A percentile compares a stretch with the other conserved stretches of the same genome.
Evolutionary conservation across 768 basidiomycete species (phyloP).

Genomic region (Hericium rajendrae): DNA sequence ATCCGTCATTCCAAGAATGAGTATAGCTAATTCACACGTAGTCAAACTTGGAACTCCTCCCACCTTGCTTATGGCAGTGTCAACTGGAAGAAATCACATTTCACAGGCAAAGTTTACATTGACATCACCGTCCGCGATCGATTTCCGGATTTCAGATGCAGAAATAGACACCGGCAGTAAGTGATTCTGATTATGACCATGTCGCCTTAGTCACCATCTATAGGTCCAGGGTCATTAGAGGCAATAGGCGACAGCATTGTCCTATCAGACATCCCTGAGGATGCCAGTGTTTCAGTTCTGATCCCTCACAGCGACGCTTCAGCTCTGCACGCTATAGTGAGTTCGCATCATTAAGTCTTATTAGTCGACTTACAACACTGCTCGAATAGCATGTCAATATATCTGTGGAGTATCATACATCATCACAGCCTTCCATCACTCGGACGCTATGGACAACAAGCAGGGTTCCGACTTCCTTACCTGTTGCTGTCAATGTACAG

Average conservation of each 20-base stretch:
- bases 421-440: conserved; percentile 36
- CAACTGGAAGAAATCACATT: conserved; percentile 62
- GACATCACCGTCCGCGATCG: conserved; percentile 41
- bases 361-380: not conserved
- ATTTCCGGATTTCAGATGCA: conserved; percentile 36
- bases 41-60: conserved; percentile 59
- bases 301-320: conserved; percentile 64
- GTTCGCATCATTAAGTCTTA: conserved; percentile 13
- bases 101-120: conserved; percentile 43
- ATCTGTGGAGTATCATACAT: conserved; percentile 59
- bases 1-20: conserved; percentile 4
- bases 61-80: conserved; percentile 45
- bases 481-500: conserved; percentile 88
- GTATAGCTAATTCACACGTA: conserved; percentile 17
- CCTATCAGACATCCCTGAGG: conserved; percentile 37
- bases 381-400: conserved; percentile 57
- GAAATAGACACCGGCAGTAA: conserved; percentile 28
- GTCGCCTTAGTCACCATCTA: not conserved
- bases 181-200: conserved; percentile 6
- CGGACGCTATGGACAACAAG: conserved; percentile 48
- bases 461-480: conserved; percentile 58
- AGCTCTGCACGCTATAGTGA: conserved; percentile 49
- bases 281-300: conserved; percentile 36
- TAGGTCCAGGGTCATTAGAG: conserved; percentile 21
- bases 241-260: conserved; percentile 34